Percentiles rank a stretch among this genome's conserved stretches.
Conservation (phyloP, 352 stramenopile genomes). For the Globisporangium splendens region DNA sequence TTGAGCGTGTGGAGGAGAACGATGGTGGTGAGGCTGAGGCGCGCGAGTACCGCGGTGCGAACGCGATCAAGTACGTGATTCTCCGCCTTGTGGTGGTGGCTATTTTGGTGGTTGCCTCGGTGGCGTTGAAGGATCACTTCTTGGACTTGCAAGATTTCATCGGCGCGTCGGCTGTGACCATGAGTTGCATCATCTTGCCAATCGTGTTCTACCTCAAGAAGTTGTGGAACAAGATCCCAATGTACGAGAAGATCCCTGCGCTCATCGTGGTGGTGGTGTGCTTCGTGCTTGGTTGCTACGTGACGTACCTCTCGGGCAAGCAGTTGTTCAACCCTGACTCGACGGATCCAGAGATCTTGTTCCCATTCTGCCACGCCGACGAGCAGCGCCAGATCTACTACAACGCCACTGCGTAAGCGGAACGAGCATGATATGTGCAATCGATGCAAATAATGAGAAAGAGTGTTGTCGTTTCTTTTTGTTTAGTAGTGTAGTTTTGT, state of each 20-base stretch:
- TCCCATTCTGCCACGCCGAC: slow-evolving; percentile 7
- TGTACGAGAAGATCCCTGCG: too few species aligned
- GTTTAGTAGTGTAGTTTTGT: too few species aligned
- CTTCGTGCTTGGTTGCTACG: slow-evolving; percentile 1
- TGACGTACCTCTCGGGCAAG: slow-evolving; percentile 19
- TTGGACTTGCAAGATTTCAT: slow-evolving; percentile 23
- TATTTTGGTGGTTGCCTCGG: slow-evolving; percentile 16
- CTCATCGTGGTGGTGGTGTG: too few species aligned
- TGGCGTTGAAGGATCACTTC: slow-evolving; percentile 22
- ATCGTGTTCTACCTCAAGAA: slow-evolving; percentile 4
- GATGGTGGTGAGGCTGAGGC: background rate
- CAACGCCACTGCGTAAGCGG: too few species aligned
- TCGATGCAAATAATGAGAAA: too few species aligned
- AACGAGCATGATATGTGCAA: too few species aligned
- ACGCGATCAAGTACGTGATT: slow-evolving; percentile 17
- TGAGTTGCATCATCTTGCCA: slow-evolving; percentile 26
- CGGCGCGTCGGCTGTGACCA: slow-evolving; percentile 19
- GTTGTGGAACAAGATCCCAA: too few species aligned
- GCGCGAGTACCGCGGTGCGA: slow-evolving; percentile 11
- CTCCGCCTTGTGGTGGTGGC: slow-evolving; percentile 17
- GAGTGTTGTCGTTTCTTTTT: too few species aligned
- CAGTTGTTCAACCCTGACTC: slow-evolving; percentile 8
- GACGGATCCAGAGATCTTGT: slow-evolving; percentile 5
- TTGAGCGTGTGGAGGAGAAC: slow-evolving; percentile 1
- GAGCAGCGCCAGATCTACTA: too few species aligned